Percentiles rank a stretch among this genome's conserved stretches.
These are phyloP conservation scores for Penicillium sp. DNA, from an alignment of 2,329 filamentous ascomycete genomes.

Conservation along the genomic window DNA sequence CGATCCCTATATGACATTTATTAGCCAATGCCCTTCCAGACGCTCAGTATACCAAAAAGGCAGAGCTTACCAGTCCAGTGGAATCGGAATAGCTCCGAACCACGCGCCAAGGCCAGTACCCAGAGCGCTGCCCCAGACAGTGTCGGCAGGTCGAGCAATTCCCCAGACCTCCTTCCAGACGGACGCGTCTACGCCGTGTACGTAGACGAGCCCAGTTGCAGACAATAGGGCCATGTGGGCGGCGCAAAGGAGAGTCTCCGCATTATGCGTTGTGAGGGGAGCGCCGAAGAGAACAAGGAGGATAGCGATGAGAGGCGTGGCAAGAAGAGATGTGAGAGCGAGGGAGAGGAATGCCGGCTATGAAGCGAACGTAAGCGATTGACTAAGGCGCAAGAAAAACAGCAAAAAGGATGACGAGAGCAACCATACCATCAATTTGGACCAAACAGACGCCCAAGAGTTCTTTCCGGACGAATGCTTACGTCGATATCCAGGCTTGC, in stretches of 20 bases:
- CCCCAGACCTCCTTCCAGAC: constrained; percentile 72
- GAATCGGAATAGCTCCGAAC: constrained; percentile 93
- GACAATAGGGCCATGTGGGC: constrained; percentile 79
- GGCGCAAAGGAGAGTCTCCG: constrained; percentile 77
- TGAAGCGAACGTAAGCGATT: neutral
- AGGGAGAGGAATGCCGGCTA: constrained; percentile 73
- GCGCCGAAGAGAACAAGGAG: constrained; percentile 87
- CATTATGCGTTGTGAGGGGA: constrained; percentile 77
- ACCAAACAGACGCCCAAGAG: constrained; percentile 19
- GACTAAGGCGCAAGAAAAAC: neutral
- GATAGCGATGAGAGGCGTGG: constrained; percentile 59
- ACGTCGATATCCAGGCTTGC: constrained; percentile 25
- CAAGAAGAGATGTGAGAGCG: constrained; percentile 52
- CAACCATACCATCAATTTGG: constrained; percentile 30
- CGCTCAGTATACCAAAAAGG: neutral
- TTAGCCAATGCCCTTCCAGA: constrained; percentile 8
- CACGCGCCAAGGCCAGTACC: constrained; percentile 81
- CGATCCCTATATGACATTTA: constrained; percentile 62
- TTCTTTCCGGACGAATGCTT: constrained; percentile 22
- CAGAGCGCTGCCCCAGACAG: constrained; percentile 78
- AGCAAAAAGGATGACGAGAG: neutral
- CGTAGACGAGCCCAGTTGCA: constrained; percentile 79
- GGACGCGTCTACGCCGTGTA: constrained; percentile 72
- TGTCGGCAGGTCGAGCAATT: constrained; percentile 73
- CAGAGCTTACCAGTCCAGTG: constrained; percentile 76